Evolutionary conservation across 345 rosid species (phyloP).

Genomic region (Salix viminalis): DNA sequence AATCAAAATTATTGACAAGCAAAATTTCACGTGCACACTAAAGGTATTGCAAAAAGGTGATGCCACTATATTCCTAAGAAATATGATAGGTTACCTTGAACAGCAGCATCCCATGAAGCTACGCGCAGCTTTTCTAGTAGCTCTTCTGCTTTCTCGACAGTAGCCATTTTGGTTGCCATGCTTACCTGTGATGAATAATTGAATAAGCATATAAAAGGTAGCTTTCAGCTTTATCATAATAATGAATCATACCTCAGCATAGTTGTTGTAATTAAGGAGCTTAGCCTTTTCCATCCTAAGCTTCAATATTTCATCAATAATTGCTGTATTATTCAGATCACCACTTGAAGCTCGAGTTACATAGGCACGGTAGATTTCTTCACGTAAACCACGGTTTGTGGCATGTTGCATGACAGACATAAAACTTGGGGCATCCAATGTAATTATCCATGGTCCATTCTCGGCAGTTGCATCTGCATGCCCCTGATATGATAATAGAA

Average conservation of each 20-base stretch:
- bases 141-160: conserved; percentile 72
- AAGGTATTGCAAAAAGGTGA: neutral
- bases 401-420: conserved; percentile 87
- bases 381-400: conserved; percentile 67
- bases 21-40: conserved; percentile 1
- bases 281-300: conserved; percentile 77
- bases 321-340: conserved; percentile 65
- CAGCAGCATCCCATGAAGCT: conserved; percentile 88
- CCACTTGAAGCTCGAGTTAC: conserved; percentile 72
- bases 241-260: conserved; percentile 65
- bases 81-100: conserved; percentile 52
- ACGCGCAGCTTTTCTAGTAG: conserved; percentile 76
- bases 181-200: conserved; percentile 51
- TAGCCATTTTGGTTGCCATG: conserved; percentile 96
- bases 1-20: neutral
- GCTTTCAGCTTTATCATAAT: neutral
- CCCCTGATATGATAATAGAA: conserved; percentile 42
- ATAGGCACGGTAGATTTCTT: conserved; percentile 74
- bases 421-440: conserved; percentile 77
- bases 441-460: conserved; percentile 82
- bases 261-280: conserved; percentile 70
- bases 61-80: neutral
- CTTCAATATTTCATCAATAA: conserved; percentile 69
- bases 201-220: conserved; percentile 16
- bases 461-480: conserved; percentile 77